Evolutionary conservation across 345 rosid species (phyloP).

Genomic region (Durio zibethinus): DNA sequence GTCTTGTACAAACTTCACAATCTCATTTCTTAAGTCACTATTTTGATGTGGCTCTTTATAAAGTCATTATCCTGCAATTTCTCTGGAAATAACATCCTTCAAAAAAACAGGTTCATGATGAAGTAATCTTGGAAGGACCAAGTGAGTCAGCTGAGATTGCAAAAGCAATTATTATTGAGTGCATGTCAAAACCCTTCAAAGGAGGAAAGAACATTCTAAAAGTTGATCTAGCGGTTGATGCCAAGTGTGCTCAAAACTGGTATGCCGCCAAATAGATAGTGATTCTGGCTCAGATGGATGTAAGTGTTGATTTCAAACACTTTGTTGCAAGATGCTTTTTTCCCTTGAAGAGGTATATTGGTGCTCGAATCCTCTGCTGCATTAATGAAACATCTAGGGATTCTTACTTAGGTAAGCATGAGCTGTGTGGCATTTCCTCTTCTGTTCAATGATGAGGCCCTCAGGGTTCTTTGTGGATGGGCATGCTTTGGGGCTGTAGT

Average conservation of each 20-base stretch:
- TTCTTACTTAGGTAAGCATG: background rate
- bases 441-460: background rate
- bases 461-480: background rate
- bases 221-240: conserved; percentile 82
- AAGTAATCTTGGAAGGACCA: conserved; percentile 98
- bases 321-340: background rate
- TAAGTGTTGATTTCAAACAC: background rate
- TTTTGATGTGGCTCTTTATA: background rate
- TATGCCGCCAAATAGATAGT: conserved; percentile 67
- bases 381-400: background rate
- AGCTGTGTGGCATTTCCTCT: background rate
- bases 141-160: conserved; percentile 79
- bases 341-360: background rate
- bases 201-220: conserved; percentile 73
- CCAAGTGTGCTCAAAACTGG: conserved; percentile 93
- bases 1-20: background rate
- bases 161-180: conserved; percentile 72
- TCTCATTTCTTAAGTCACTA: background rate
- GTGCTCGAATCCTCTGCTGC: background rate
- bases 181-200: conserved; percentile 85
- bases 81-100: conserved; percentile 14
- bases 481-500: background rate
- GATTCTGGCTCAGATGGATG: background rate
- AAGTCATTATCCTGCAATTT: background rate
- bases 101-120: conserved; percentile 79